These are phyloP conservation scores for Annulohypoxylon nitens DNA, from an alignment of 495 filamentous ascomycete genomes.

Conservation along the genomic window DNA sequence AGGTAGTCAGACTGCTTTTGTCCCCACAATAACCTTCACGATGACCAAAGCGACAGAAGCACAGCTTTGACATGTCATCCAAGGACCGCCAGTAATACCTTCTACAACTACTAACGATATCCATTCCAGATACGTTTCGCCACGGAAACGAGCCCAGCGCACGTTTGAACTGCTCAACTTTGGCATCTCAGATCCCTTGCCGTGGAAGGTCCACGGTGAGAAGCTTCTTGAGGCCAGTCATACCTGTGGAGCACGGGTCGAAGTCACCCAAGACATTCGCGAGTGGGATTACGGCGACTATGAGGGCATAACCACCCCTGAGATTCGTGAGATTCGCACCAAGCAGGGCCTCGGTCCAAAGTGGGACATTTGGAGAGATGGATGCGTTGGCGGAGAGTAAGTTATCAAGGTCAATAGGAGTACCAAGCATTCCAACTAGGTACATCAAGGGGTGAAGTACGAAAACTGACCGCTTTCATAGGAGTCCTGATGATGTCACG, in stretches of 20 bases:
- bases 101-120: slow-evolving; percentile 16
- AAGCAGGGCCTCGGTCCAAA: slow-evolving; percentile 67
- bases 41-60: not conserved
- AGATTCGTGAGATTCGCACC: slow-evolving; percentile 74
- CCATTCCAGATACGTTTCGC: slow-evolving; percentile 75
- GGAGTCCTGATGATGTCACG: slow-evolving; percentile 73
- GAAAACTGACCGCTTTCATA: slow-evolving; percentile 48
- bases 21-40: not conserved
- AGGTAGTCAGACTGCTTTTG: not conserved
- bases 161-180: slow-evolving; percentile 88
- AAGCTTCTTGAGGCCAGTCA: slow-evolving; percentile 45
- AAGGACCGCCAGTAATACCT: not conserved
- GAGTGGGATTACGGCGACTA: slow-evolving; percentile 99
- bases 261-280: slow-evolving; percentile 80
- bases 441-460: not conserved
- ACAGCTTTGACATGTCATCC: not conserved
- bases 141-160: slow-evolving; percentile 83
- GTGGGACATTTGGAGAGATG: slow-evolving; percentile 91
- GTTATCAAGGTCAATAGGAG: slow-evolving; percentile 33
- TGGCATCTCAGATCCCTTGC: slow-evolving; percentile 56
- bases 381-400: slow-evolving; percentile 77
- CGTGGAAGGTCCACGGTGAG: slow-evolving; percentile 61
- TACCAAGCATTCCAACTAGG: not conserved
- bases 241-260: slow-evolving; percentile 64
- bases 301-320: slow-evolving; percentile 83